These are phyloP conservation scores for Amphicarpaea edgeworthii DNA, from an alignment of 306 rosid genomes.

Conservation along the genomic window DNA sequence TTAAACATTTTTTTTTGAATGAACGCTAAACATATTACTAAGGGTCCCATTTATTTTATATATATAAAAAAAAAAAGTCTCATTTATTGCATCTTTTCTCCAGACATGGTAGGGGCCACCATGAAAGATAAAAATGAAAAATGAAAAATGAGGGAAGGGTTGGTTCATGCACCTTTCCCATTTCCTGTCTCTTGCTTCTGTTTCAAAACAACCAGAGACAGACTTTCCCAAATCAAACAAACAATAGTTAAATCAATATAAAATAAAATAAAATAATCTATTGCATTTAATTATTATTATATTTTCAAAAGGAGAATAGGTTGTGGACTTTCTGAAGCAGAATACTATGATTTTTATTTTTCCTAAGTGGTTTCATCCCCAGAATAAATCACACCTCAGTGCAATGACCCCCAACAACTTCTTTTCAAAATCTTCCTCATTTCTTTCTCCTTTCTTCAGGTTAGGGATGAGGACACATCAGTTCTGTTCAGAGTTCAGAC, in stretches of 20 bases:
- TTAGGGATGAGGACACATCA: slow-evolving; percentile 4
- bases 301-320: not conserved
- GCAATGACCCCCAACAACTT: slow-evolving; percentile 34
- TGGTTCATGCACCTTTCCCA: slow-evolving; percentile 61
- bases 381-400: slow-evolving; percentile 36
- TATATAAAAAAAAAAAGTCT: no score
- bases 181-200: slow-evolving; percentile 23
- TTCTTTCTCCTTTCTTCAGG: slow-evolving; percentile 44
- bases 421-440: slow-evolving; percentile 15
- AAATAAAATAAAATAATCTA: not conserved
- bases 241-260: not conserved
- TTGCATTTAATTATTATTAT: not conserved
- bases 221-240: slow-evolving; percentile 16
- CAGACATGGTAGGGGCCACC: slow-evolving; percentile 43
- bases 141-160: slow-evolving; percentile 43
- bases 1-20: no score
- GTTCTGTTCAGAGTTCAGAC: not conserved
- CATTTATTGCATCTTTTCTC: no score
- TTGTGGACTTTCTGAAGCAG: slow-evolving; percentile 2
- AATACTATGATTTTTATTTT: not conserved
- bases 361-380: slow-evolving; percentile 20
- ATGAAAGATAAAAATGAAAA: not conserved
- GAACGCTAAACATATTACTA: no score
- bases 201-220: slow-evolving; percentile 40
- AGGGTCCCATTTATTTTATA: no score